Evolutionary conservation across 2,329 filamentous ascomycete species (phyloP).

Genomic region (Penicillium sp.): DNA sequence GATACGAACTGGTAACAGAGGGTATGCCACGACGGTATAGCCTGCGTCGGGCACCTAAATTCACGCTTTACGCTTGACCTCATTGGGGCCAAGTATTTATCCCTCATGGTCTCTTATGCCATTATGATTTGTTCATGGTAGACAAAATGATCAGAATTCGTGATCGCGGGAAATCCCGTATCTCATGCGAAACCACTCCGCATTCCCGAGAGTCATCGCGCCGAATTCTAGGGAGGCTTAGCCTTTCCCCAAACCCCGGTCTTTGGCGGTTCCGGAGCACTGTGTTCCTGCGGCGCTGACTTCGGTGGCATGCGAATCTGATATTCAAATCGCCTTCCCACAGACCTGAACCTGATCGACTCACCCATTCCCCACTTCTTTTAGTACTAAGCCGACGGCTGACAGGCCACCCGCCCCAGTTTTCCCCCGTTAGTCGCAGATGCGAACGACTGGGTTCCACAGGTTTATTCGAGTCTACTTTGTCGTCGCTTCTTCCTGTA

Average conservation of each 20-base stretch:
- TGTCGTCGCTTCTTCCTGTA: background rate
- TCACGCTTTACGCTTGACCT: background rate
- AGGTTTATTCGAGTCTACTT: constrained; percentile 12
- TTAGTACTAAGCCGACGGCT: constrained; percentile 12
- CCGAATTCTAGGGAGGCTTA: background rate
- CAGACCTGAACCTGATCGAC: constrained; percentile 6
- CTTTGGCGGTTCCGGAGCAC: constrained; percentile 1
- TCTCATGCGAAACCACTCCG: background rate
- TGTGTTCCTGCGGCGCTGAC: constrained; percentile 5
- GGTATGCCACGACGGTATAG: background rate
- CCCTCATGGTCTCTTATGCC: background rate
- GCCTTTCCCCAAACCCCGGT: background rate
- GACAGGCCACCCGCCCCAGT: constrained; percentile 18
- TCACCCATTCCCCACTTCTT: constrained; percentile 11
- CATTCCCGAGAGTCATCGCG: background rate
- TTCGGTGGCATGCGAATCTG: constrained; percentile 7
- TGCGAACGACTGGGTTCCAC: constrained; percentile 2
- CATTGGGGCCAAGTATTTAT: background rate
- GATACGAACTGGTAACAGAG: background rate
- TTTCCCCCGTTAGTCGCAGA: constrained; percentile 16
- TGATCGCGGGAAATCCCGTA: background rate
- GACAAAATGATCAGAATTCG: background rate
- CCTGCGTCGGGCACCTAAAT: background rate
- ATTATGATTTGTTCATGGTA: background rate
- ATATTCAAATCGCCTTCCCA: background rate